Percentiles rank a stretch among this genome's conserved stretches.
Evolutionary conservation across 257 asterid species (phyloP).

Genomic region (Marsdenia floribunda): DNA sequence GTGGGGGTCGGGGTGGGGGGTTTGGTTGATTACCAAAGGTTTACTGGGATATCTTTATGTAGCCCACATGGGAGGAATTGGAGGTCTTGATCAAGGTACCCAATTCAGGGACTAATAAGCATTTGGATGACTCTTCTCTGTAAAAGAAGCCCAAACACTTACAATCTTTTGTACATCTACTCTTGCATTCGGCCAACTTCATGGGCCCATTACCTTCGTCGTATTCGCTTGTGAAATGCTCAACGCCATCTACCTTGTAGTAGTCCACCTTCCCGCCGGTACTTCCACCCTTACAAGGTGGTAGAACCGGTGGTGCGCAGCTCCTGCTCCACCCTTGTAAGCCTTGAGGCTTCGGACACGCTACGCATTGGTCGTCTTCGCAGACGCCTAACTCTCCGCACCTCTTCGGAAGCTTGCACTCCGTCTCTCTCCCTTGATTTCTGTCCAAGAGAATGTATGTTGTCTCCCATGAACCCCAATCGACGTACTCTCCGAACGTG

Average conservation of each 20-base stretch:
- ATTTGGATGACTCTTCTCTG: constrained; percentile 25
- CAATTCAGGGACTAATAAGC: constrained; percentile 32
- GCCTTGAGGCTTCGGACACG: constrained; percentile 39
- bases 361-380: constrained; percentile 41
- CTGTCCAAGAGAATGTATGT: constrained; percentile 18
- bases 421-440: constrained; percentile 13
- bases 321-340: constrained; percentile 40
- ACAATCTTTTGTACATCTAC: constrained; percentile 29
- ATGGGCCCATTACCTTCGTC: constrained; percentile 35
- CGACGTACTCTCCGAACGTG: neutral
- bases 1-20: too few relatives aligned
- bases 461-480: constrained; percentile 11
- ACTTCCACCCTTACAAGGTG: constrained; percentile 26
- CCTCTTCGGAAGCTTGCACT: constrained; percentile 28
- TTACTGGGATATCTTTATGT: constrained; percentile 26
- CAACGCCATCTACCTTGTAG: constrained; percentile 32
- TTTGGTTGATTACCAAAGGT: too few relatives aligned
- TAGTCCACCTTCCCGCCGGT: constrained; percentile 19
- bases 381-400: constrained; percentile 44
- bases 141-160: constrained; percentile 39
- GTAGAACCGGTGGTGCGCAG: constrained; percentile 31
- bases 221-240: constrained; percentile 32
- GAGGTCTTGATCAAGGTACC: constrained; percentile 24
- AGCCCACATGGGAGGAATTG: constrained; percentile 24
- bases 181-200: constrained; percentile 25